Conservation (phyloP, 768 basidiomycete genomes). For the Flagelloscypha sp. region DNA sequence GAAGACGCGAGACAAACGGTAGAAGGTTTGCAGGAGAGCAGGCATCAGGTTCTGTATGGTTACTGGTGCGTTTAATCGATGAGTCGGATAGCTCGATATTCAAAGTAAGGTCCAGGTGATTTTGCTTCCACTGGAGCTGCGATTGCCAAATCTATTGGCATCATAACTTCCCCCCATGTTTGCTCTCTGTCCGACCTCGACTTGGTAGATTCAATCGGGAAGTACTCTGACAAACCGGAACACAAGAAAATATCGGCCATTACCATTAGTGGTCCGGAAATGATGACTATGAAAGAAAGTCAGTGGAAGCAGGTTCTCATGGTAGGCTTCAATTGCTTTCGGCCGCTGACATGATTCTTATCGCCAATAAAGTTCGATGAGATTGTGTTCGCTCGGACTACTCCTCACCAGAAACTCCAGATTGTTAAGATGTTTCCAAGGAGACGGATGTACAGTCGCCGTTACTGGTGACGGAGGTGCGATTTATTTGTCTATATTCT, state of each 20-base stretch:
- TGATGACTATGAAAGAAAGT: constrained; percentile 23
- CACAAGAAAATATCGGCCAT: constrained; percentile 23
- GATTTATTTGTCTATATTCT: not conserved
- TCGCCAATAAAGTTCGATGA: constrained; percentile 29
- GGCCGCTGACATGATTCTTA: not conserved
- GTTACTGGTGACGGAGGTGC: constrained; percentile 54
- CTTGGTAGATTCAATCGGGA: constrained; percentile 12
- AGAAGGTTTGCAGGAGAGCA: constrained; percentile 40
- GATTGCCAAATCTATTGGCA: constrained; percentile 56
- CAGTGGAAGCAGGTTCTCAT: constrained; percentile 23
- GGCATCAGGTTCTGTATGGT: constrained; percentile 61
- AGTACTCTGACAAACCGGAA: constrained; percentile 24
- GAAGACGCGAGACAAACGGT: constrained; percentile 47
- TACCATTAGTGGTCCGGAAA: constrained; percentile 34
- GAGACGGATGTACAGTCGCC: constrained; percentile 43
- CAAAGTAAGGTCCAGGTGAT: constrained; percentile 28
- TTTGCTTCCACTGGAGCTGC: constrained; percentile 53
- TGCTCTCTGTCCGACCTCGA: constrained; percentile 27
- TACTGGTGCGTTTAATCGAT: constrained; percentile 26
- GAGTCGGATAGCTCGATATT: not conserved
- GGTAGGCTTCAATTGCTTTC: constrained; percentile 5
- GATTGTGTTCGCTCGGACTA: constrained; percentile 56
- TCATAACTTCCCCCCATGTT: constrained; percentile 33
- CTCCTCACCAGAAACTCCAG: constrained; percentile 55
- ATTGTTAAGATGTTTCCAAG: constrained; percentile 56